Base-by-base conservation (phyloP, 2,329 filamentous ascomycete species). In the Dothidotthia symphoricarpi region DNA sequence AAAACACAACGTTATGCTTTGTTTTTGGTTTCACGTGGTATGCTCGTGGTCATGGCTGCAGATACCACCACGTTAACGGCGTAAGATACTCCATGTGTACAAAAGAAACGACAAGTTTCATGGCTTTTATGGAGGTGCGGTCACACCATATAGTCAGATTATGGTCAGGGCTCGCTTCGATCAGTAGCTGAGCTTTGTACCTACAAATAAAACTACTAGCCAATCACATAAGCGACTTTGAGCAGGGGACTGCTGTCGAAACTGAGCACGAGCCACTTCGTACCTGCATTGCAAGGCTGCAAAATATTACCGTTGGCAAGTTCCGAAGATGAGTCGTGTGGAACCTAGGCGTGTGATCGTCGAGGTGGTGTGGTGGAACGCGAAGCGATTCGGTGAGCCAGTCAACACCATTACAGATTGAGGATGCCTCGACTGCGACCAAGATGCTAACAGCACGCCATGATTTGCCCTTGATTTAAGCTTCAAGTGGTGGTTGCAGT, bases 251-350 rank as follows among this genome's bases (percentile, higher is more conserved):
- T 29, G 29, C 28, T 31, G 38, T 31, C 31, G 22, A 31, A 22
- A 15, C 24, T 39, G 38, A 29, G 43, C 41, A 38, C 36, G 34
- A 36, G 37, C 46, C 47, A 30, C 42, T 41, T 31, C 43, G 53
- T 57, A 53, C 53, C 53, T 57, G 51, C 53, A 50, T 57, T 26
- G 26, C 31, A 37, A 31, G 43, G 41, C 27, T 43, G 44, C 44
- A 45, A 17, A 27, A 33, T 22, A 25, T 26, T 36, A 30, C 16
- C 27, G 35, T 25, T 36, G 32, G 35, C 43, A 46, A 43, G 29
- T 47, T 43, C 49, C 45, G 48, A 44, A 46, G 43, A 49, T 51
- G 42, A 42, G 31, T 41, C 43, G 25, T 4, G 6, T n/a, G 5
- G 25, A 12, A n/a, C 4, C 5, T 27, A n/a, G 25, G 25, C 25